A percentile compares a stretch with the other conserved stretches of the same genome.
Conservation (phyloP, 176 grass and related monocot species). For the Pharus latifolius region DNA sequence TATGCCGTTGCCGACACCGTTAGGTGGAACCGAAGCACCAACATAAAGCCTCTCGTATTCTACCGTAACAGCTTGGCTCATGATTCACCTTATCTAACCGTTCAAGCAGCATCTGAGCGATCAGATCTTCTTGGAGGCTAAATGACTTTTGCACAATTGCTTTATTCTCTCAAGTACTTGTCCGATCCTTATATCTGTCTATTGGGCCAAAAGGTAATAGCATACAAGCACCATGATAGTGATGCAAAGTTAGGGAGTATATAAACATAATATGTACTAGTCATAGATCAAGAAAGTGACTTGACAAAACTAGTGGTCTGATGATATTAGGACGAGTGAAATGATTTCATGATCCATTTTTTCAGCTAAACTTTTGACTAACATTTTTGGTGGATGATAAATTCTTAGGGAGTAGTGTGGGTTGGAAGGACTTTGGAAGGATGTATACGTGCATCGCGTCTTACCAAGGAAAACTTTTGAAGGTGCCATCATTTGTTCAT, state of each 20-base stretch:
- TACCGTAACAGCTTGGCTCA: not conserved
- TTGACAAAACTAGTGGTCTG: not conserved
- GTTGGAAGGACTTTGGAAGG: not conserved
- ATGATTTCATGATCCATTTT: slow-evolving; percentile 32
- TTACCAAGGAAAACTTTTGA: not conserved
- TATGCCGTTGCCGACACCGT: slow-evolving; percentile 36
- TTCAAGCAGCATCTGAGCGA: not conserved
- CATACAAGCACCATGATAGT: not conserved
- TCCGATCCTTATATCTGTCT: not conserved
- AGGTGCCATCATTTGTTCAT: slow-evolving; percentile 20
- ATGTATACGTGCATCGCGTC: not conserved
- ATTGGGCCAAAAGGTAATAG: not conserved
- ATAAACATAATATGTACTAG: not conserved
- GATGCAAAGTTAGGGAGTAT: not conserved
- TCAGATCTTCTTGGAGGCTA: not conserved
- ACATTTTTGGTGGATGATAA: not conserved
- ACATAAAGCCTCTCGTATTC: not conserved
- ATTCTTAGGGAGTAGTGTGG: not conserved
- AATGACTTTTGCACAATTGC: not conserved
- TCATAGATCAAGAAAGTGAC: slow-evolving; percentile 15
- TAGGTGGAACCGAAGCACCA: slow-evolving; percentile 40
- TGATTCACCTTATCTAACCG: not conserved
- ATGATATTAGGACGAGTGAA: not conserved
- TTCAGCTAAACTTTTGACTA: slow-evolving; percentile 24
- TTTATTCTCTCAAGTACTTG: not conserved